A percentile compares a stretch with the other conserved stretches of the same genome.
Evolutionary conservation across 2,329 filamentous ascomycete genomes (phyloP).

Genomic region (Arthroderma sp.): DNA sequence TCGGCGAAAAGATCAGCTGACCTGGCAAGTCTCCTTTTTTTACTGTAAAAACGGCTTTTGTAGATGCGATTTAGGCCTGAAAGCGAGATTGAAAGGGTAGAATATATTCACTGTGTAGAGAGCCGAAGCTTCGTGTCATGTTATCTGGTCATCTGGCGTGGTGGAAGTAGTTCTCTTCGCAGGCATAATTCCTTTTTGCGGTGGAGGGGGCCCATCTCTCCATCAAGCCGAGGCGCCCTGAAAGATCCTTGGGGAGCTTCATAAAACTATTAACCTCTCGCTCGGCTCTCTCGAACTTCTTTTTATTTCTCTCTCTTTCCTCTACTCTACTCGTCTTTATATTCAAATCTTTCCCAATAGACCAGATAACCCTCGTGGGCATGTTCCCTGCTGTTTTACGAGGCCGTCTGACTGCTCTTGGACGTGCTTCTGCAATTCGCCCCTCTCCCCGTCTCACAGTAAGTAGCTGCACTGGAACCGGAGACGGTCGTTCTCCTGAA

Average conservation of each 20-base stretch:
- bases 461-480: slow-evolving; percentile 13
- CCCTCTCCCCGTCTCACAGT: slow-evolving; percentile 25
- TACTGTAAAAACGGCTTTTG: neutral
- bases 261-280: slow-evolving; percentile 12
- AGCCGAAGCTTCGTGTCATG: neutral
- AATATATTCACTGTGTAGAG: neutral
- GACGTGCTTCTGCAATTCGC: slow-evolving; percentile 27
- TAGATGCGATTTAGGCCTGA: neutral
- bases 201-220: neutral
- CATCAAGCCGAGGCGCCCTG: neutral
- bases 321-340: slow-evolving; percentile 8
- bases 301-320: slow-evolving; percentile 9
- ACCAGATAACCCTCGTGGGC: slow-evolving; percentile 12
- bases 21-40: neutral
- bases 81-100: neutral
- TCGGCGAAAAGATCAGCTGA: slow-evolving; percentile 4
- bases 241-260: slow-evolving; percentile 1
- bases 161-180: neutral
- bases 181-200: slow-evolving; percentile 4
- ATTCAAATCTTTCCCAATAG: slow-evolving; percentile 6
- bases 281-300: slow-evolving; percentile 9
- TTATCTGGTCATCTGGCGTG: slow-evolving; percentile 2
- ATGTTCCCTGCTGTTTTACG: slow-evolving; percentile 36
- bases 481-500: neutral
- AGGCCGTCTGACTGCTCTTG: slow-evolving; percentile 32